These are phyloP conservation scores for Podila clonocystis DNA, from an alignment of 192 early-diverging fungal species.

Conservation along the genomic window DNA sequence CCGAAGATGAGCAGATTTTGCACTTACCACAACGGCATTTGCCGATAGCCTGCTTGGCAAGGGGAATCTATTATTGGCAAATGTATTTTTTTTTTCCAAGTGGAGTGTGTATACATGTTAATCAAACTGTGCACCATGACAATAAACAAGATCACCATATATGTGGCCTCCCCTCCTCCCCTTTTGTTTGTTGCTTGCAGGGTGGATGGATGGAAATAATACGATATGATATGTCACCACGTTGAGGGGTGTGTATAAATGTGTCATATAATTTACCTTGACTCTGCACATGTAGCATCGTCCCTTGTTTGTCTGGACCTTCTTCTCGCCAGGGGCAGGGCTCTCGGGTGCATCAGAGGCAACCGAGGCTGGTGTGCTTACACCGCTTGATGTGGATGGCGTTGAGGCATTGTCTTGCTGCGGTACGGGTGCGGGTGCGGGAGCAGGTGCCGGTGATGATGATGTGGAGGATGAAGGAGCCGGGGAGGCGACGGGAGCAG, in stretches of 20 bases:
- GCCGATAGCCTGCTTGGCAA: constrained; percentile 81
- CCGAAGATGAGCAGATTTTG: background rate
- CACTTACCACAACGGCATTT: constrained; percentile 72
- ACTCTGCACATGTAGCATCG: constrained; percentile 75
- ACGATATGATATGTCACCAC: background rate
- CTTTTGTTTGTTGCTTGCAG: too few relatives aligned
- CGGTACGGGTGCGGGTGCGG: constrained; percentile 30
- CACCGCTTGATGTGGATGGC: constrained; percentile 3
- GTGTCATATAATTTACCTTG: constrained; percentile 45
- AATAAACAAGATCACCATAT: background rate
- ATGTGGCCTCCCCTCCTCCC: too few relatives aligned
- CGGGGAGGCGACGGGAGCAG: background rate
- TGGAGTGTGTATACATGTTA: too few relatives aligned
- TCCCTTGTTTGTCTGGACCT: constrained; percentile 72
- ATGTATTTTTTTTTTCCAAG: too few relatives aligned
- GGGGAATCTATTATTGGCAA: constrained; percentile 59
- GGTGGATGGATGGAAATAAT: too few relatives aligned
- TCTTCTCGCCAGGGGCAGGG: constrained; percentile 57
- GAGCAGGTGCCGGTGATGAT: background rate
- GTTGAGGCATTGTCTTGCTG: constrained; percentile 3
- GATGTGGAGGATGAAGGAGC: background rate
- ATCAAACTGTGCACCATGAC: too few relatives aligned
- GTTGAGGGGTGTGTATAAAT: background rate
- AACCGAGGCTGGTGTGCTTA: constrained; percentile 16
- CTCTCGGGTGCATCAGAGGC: constrained; percentile 28